Evolutionary conservation across 768 basidiomycete species (phyloP).

Genomic region (Lentinula boryana): DNA sequence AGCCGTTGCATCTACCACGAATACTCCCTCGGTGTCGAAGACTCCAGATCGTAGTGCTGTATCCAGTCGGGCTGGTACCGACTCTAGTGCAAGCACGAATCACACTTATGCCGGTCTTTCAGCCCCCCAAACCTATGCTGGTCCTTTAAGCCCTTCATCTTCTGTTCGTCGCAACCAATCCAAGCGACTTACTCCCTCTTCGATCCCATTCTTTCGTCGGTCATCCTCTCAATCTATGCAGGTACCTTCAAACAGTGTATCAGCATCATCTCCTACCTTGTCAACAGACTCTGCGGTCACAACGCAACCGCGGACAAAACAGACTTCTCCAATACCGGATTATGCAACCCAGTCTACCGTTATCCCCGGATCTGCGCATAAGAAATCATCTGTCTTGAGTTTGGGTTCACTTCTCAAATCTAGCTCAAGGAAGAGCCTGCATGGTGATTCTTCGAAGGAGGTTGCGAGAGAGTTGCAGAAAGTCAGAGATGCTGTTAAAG

Average conservation of each 20-base stretch:
- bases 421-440: constrained; percentile 74
- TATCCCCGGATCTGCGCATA: constrained; percentile 56
- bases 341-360: constrained; percentile 45
- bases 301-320: constrained; percentile 35
- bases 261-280: constrained; percentile 45
- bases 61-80: constrained; percentile 66
- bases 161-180: constrained; percentile 65
- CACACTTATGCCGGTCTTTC: constrained; percentile 44
- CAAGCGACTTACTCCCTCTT: constrained; percentile 84
- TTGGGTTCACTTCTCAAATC: constrained; percentile 84
- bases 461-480: constrained; percentile 37
- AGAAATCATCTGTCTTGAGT: constrained; percentile 80
- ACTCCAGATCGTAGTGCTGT: constrained; percentile 57
- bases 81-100: constrained; percentile 71
- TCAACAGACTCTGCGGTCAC: constrained; percentile 32
- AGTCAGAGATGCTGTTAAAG: constrained; percentile 34
- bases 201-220: constrained; percentile 91
- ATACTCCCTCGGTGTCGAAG: constrained; percentile 29
- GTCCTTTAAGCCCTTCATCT: constrained; percentile 62
- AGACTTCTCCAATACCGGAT: constrained; percentile 50
- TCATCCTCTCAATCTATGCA: constrained; percentile 89
- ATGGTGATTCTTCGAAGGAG: constrained; percentile 56
- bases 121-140: constrained; percentile 32
- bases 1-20: constrained; percentile 31
- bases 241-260: constrained; percentile 42